Evolutionary conservation across 2,329 filamentous ascomycete species (phyloP), one percentile per base, ranked within the genome.

Genomic region (Scedosporium boydii): DNA sequence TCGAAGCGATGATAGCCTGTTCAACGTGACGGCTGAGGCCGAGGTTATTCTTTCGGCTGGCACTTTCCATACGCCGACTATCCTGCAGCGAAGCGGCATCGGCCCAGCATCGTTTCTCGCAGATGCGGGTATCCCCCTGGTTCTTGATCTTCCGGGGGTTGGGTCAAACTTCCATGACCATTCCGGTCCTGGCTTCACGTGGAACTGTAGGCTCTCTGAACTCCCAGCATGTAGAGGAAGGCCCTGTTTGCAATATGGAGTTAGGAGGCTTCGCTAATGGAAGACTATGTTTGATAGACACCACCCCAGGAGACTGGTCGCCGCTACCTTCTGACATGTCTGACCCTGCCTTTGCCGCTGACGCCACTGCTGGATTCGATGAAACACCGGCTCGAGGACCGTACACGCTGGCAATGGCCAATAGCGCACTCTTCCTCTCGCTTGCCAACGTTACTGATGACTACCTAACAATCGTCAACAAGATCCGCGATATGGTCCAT

Each of bases 141-240:
- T 82, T 0, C 18, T 62, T 14, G 75, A 84, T 65, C 74, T 82
- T 0, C 82, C 82, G 0, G 84, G 82, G 42, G 82, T 87, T 14
- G 84, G 84, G 44, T 77, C 73, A 14, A 85, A 86, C 69, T 74
- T 87, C 27, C 77, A 83, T 68, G 82, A 87, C 68, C 80, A 80
- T 9, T 80, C 80, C 66, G 81, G 67, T 44, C 44, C 66, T 21
- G 53, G 51, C 14, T 62, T 65, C 57, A 60, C 62, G 21, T 65
- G 63, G 23, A 65, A 64, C n/a, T 64, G 65, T 66, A 60, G 58
- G 65, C 12, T 38, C 34, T 38, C 34, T 14, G 34, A 6, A 38
- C 12, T 38, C 34, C 10, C 10, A 3, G 10, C 34, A 38, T 38
- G 34, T 3, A 3, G 34, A 38, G 34, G 10, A 38, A 1, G 3